A percentile compares a stretch with the other conserved stretches of the same genome.
Evolutionary conservation across 352 stramenopile genomes (phyloP).

Genomic region (Phytopythium chamaehyphon): DNA sequence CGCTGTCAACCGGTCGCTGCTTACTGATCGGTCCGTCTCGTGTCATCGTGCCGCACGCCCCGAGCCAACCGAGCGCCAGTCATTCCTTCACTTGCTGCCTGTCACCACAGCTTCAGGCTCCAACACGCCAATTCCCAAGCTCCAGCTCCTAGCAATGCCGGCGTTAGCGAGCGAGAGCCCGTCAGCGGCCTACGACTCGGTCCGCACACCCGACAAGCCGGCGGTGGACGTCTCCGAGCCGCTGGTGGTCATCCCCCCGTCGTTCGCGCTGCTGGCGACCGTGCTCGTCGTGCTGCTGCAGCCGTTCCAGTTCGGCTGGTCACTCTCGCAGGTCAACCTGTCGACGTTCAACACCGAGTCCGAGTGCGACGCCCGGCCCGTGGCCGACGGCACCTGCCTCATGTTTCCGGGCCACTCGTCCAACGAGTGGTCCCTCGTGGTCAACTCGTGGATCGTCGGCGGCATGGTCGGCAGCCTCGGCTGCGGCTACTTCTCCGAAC

Average conservation of each 20-base stretch:
- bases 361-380: slow-evolving; percentile 28
- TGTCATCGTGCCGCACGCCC: neutral
- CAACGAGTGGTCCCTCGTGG: slow-evolving; percentile 35
- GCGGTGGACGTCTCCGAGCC: neutral
- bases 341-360: slow-evolving; percentile 36
- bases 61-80: too few species aligned
- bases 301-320: slow-evolving; percentile 49
- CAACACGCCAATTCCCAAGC: neutral
- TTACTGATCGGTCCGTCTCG: neutral
- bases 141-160: slow-evolving; percentile 5
- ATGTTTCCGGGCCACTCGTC: slow-evolving; percentile 52
- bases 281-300: slow-evolving; percentile 30
- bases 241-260: slow-evolving; percentile 8
- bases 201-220: slow-evolving; percentile 6
- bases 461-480: slow-evolving; percentile 35
- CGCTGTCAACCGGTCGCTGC: too few species aligned
- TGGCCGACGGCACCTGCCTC: slow-evolving; percentile 34
- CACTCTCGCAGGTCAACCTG: slow-evolving; percentile 45
- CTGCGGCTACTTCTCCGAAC: slow-evolving; percentile 20
- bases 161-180: neutral
- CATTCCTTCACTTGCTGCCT: too few species aligned
- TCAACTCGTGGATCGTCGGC: slow-evolving; percentile 45
- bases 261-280: slow-evolving; percentile 36
- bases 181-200: neutral
- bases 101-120: too few species aligned